Evolutionary conservation across 176 grass and related monocot species (phyloP), one percentile per base, ranked within the genome.

Genomic region (Dendrocalamus sinicus): DNA sequence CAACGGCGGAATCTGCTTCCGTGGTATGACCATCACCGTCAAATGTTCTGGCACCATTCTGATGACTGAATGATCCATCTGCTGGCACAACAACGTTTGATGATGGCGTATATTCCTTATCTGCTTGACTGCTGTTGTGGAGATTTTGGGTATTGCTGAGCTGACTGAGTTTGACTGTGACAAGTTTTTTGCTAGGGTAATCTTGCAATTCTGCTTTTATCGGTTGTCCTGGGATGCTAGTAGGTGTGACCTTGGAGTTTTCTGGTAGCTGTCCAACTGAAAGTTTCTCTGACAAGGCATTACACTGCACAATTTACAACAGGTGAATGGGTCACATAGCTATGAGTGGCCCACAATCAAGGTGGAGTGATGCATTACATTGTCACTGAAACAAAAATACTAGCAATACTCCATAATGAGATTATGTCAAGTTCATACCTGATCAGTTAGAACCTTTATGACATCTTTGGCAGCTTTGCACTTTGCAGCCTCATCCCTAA

Each of bases 401-500:
- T 61, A 48, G 7, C 11, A 87, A 52, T 87, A 67, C 60, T 69
- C 22, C 84, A 43, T 6, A 63, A 67, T 47, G 22, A 55, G 73
- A 30, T 55, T 59, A 76, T 13, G 5, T 30, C 20, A 22, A 72
- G 40, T 43, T 55, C 76, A 28, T 94, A 98, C 96, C 96, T 94
- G 90, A 81, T 87, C 87, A 10, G 84, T 89, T 47, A 98, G 81
- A 79, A 95, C 86, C 50, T 92, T 98, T 88, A 98, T 93, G 72
- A 95, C 74, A 30, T 92, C 91, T 78, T 93, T 93, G 53, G 94
- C 93, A 76, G 93, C 88, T 82, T 92, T 92, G 67, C 88, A 95
- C 70, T 94, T 98, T 79, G 89, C 91, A 85, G 91, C 83, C 92
- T 98, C 91, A 81, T 98, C 89, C 83, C 91, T 98, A 45, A 92